phyloP scores from a whole-genome alignment of 768 basidiomycete genomes.

The Auriscalpium microsporum region DNA sequence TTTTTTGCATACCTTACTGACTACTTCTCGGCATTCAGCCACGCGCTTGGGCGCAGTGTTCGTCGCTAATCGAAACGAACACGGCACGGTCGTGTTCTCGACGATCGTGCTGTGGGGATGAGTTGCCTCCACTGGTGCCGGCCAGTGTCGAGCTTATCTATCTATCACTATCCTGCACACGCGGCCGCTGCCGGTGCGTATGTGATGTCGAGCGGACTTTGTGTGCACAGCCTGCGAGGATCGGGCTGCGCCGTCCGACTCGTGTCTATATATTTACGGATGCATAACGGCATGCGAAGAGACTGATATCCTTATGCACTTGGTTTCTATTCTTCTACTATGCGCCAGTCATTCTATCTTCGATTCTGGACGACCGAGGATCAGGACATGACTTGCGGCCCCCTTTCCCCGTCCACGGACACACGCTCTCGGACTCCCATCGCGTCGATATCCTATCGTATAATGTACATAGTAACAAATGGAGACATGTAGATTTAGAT shows the following conservation, averaged over 20 bases:
- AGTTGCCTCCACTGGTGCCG: neutral
- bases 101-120: conserved; percentile 17
- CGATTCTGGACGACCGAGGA: too few relatives aligned
- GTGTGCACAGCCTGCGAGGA: neutral
- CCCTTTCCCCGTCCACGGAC: too few relatives aligned
- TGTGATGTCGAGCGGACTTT: neutral
- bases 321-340: too few relatives aligned
- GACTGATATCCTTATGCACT: neutral
- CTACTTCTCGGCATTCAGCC: conserved; percentile 2
- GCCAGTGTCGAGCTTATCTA: neutral
- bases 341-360: too few relatives aligned
- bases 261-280: too few relatives aligned
- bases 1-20: neutral
- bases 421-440: too few relatives aligned
- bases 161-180: neutral
- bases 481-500: too few relatives aligned
- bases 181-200: neutral
- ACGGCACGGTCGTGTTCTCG: conserved; percentile 12
- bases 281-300: too few relatives aligned
- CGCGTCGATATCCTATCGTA: too few relatives aligned
- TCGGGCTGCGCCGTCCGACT: too few relatives aligned
- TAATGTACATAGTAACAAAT: too few relatives aligned
- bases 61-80: conserved; percentile 12
- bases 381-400: too few relatives aligned
- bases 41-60: conserved; percentile 15